Evolutionary conservation across 495 filamentous ascomycete species (phyloP), one percentile per base, ranked within the genome.

Genomic region (Cairneyella variabilis): DNA sequence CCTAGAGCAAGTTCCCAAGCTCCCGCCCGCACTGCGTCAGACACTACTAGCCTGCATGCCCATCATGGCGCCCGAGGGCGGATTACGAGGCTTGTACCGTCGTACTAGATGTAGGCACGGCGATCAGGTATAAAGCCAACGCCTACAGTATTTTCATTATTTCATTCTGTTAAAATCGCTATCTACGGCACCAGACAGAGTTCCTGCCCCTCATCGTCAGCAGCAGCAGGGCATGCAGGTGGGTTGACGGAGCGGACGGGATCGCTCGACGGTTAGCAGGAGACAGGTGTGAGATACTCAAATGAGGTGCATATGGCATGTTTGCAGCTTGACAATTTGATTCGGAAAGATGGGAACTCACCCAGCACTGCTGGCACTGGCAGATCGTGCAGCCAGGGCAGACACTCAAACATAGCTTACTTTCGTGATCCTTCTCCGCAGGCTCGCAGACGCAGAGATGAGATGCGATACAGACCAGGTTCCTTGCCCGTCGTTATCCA

Each of bases 321-420:
- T 40, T 47, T 37, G 26, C 20, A 27, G 45, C n/a, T 45, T n/a
- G n/a, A n/a, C n/a, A n/a, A n/a, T n/a, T n/a, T n/a, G n/a, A 34
- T 7, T 45, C 53, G 58, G 54, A 45, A 55, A 48, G 32, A 58
- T 58, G 59, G 59, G 54, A 55, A 57, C 39, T 18, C 2, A 39
- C 28, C 44, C 43, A 21, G 21, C 9, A n/a, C n/a, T n/a, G n/a
- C 41, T 58, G 51, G 55, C 47, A 51, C 51, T 51, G 54, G 54
- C 59, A 62, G 49, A 55, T 49, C 51, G n/a, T n/a, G n/a, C n/a
- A n/a, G n/a, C n/a, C n/a, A n/a, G n/a, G n/a, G n/a, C n/a, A n/a
- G n/a, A n/a, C n/a, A n/a, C n/a, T n/a, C n/a, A n/a, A n/a, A n/a
- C n/a, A n/a, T n/a, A n/a, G n/a, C n/a, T n/a, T n/a, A n/a, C n/a